Conservation (phyloP, 129 eudicot species). For the Chrysanthemum lavandulifolium region DNA sequence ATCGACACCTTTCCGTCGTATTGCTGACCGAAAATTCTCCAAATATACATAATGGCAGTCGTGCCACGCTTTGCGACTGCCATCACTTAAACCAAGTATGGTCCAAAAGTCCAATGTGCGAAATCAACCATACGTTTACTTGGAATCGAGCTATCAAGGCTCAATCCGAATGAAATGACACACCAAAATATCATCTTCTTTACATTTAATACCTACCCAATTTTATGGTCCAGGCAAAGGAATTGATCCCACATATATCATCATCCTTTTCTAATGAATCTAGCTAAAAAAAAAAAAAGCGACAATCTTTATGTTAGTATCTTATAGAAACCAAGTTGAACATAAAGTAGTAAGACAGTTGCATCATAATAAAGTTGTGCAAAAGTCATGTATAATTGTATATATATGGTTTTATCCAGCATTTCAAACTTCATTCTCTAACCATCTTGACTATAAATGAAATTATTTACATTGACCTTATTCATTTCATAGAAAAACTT, state of each 20-base stretch:
- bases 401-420: too few relatives aligned
- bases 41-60: neutral
- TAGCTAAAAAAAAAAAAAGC: neutral
- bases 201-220: slow-evolving; percentile 21
- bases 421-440: too few relatives aligned
- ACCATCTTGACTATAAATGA: too few relatives aligned
- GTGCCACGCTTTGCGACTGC: slow-evolving; percentile 30
- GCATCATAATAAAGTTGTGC: neutral
- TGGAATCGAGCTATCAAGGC: neutral
- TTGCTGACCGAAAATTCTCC: neutral
- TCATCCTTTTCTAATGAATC: neutral
- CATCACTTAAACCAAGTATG: slow-evolving; percentile 25
- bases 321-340: neutral
- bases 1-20: too few relatives aligned
- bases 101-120: slow-evolving; percentile 22
- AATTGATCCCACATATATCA: neutral
- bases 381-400: too few relatives aligned
- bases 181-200: slow-evolving; percentile 30
- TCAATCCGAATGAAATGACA: slow-evolving; percentile 18
- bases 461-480: too few relatives aligned
- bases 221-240: slow-evolving; percentile 11
- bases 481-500: too few relatives aligned
- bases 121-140: slow-evolving; percentile 27
- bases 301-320: too few relatives aligned
- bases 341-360: neutral